Base-by-base conservation (phyloP, 169 alveolate species). In the Eimeria tenella region DNA sequence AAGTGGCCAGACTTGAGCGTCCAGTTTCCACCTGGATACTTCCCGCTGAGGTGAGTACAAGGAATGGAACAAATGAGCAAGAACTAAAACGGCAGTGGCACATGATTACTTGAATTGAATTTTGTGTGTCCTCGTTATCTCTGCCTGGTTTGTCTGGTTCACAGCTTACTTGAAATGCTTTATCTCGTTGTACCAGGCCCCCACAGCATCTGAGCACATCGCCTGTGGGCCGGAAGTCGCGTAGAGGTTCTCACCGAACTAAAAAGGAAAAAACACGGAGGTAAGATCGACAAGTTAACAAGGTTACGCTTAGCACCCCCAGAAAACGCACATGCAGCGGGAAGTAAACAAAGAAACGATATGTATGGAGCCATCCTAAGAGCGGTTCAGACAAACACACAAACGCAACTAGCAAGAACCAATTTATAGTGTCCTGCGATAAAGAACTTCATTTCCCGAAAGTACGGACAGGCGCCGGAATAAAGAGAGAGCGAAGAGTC, bases 191-290 rank as follows among this genome's bases (percentile, higher is more conserved):
- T 89, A 89, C 94, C 94, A 89, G n/a, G 53, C 42, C 5, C 9
- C 94, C 23, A 89, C 94, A 5, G 94, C 94, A 31, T 31, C 81
- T 10, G 8, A 6, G 68, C 94, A 89, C 25, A 17, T 0, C 5
- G 94, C 60, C 68, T 17, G 2, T 19, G 25, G 25, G 55, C 13
- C 21, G 21, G 63, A 7, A 17, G 77, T 15, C 13, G 4, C 17
- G 65, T 55, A 89, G 1, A 89, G 77, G 79, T 89, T 89, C 21
- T 89, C 94, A 11, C 94, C 94, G 63, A 68, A 89, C 94, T 89
- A 75, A 75, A 5, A 49, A 75, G 87, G n/a, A 77, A 19, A 49
- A 50, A 15, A 19, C 21, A 49, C 17, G 50, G 25, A 9, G 86
- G 11, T 53, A 25, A 74, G 9, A 31, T 11, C 3, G 3, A 17